Evolutionary conservation across 768 basidiomycete genomes (phyloP), one percentile per base, ranked within the genome.

Genomic region (Pulveroboletus ravenelii): DNA sequence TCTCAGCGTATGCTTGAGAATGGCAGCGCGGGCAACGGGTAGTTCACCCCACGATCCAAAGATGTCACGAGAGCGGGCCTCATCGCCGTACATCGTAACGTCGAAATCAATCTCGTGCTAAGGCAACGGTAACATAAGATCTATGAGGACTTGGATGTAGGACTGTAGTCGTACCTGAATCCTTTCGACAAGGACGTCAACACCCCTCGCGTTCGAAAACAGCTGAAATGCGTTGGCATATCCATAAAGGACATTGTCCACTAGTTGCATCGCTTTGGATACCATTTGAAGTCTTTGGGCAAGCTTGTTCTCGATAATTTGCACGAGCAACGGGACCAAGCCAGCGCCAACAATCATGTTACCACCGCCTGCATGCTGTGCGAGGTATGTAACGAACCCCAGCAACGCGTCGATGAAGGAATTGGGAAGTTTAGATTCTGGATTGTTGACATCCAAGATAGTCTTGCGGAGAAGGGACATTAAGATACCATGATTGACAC

Each of bases 271-370:
- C 0, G 89, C 87, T 69, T 93, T 95, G 20, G 91, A 89, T 2
- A 95, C 79, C 49, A 90, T 83, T 6, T 80, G 75, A 47, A 91
- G 75, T 34, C 90, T 79, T 43, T 77, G 77, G 2, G 85, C 76
- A 27, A 81, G 72, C 54, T 78, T 79, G 66, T 86, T 90, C 68
- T 93, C 87, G 58, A 95, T 83, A 36, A 95, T 74, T 62, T 96
- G 92, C 46, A 97, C 86, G 25, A 99, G 75, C 13, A 95, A 72
- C 2, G 90, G 90, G 44, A 99, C 80, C 40, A 96, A 71, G 4
- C 96, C 96, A 29, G 96, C 95, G 20, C 92, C 87, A 48, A 98
- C 89, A 39, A 98, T 82, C 92, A 96, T 91, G 59, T 87, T 90
- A 9, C 88, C 91, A 30, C 92, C 91, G 3, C 85, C 79, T 2